Evolutionary conservation across 441 rosid species (phyloP).

Genomic region (Erodium moschatum): DNA sequence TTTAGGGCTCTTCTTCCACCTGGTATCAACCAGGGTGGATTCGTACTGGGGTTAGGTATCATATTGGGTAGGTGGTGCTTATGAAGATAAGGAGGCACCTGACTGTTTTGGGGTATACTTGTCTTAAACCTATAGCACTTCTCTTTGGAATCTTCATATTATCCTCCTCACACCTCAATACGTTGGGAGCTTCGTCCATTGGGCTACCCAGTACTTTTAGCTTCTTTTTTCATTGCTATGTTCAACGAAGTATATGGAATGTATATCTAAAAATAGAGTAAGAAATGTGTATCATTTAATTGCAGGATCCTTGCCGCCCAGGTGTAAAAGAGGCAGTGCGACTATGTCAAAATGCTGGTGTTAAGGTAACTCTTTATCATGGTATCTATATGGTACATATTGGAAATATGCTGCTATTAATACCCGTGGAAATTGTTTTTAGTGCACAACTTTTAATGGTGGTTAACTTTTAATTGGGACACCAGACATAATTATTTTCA

Average conservation of each 20-base stretch:
- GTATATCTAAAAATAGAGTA: neutral
- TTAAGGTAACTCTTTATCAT: slow-evolving; percentile 44
- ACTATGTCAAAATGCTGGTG: slow-evolving; percentile 75
- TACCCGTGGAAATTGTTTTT: neutral
- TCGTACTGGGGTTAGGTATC: neutral
- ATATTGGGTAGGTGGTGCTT: neutral
- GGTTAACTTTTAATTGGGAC: neutral
- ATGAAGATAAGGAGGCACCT: neutral
- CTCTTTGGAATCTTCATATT: no score
- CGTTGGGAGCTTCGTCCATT: neutral
- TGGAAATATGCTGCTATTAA: neutral
- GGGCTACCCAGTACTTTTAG: neutral
- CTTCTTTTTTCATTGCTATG: neutral
- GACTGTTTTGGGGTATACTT: no score
- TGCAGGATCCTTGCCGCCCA: slow-evolving; percentile 91
- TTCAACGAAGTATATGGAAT: neutral
- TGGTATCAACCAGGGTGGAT: no score
- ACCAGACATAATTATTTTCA: neutral
- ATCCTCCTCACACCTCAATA: no score
- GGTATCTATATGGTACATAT: no score
- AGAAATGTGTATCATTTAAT: slow-evolving; percentile 6
- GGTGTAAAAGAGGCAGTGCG: slow-evolving; percentile 78
- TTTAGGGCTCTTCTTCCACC: no score
- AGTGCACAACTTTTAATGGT: neutral
- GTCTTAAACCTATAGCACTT: no score